phyloP scores from a whole-genome alignment of 495 filamentous ascomycete species.

The Cladorrhinum samala region DNA sequence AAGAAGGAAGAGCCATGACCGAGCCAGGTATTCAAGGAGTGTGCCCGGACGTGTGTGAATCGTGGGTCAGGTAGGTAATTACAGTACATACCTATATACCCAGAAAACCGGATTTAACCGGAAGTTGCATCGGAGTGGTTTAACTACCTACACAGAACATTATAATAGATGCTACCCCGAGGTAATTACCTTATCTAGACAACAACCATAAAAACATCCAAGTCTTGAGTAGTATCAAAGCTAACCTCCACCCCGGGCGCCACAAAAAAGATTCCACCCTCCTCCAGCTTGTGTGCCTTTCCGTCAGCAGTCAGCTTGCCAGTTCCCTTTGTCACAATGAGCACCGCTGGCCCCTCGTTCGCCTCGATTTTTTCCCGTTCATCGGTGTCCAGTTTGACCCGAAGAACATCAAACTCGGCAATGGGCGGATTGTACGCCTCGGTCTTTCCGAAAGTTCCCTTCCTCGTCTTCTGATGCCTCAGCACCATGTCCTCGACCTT shows the following conservation, averaged over 20 bases:
- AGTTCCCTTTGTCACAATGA: conserved; percentile 57
- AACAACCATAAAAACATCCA: conserved; percentile 50
- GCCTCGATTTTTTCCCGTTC: conserved; percentile 53
- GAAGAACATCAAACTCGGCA: conserved; percentile 66
- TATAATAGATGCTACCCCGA: too few species aligned
- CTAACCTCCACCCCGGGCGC: conserved; percentile 52
- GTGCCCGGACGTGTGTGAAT: too few species aligned
- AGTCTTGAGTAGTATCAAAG: conserved; percentile 40
- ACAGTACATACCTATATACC: too few species aligned
- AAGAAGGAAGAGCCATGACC: neutral
- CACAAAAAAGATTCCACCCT: conserved; percentile 66
- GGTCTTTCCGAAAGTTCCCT: conserved; percentile 53
- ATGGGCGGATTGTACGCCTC: conserved; percentile 61
- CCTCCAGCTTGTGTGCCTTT: conserved; percentile 47
- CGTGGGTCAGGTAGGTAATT: too few species aligned
- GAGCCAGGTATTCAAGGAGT: neutral
- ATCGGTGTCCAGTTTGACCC: conserved; percentile 48
- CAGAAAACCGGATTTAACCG: neutral
- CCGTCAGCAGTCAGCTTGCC: conserved; percentile 54
- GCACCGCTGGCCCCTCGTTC: conserved; percentile 57
- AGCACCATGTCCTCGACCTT: conserved; percentile 48
- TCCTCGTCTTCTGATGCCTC: conserved; percentile 39
- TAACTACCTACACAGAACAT: too few species aligned
- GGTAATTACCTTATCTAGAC: too few species aligned
- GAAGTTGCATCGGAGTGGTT: neutral